Conservation (phyloP, 176 grass and related monocot genomes). For the Carex parvula region DNA sequence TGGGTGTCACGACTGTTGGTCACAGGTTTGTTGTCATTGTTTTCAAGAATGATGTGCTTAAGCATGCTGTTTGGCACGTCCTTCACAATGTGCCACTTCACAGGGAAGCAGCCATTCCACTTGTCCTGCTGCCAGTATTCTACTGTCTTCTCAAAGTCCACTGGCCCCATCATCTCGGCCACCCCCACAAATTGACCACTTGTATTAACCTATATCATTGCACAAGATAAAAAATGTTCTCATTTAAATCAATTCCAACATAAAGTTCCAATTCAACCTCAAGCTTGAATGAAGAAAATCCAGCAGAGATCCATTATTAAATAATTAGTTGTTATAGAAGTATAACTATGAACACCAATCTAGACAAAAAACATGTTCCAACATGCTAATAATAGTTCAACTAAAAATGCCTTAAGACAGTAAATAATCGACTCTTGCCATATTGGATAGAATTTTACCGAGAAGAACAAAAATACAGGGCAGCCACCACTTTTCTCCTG, state of each 20-base stretch:
- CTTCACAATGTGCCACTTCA: constrained; percentile 96
- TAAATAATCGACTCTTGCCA: background rate
- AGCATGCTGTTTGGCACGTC: constrained; percentile 86
- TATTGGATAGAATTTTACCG: constrained; percentile 44
- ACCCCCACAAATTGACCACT: constrained; percentile 95
- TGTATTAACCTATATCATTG: constrained; percentile 62
- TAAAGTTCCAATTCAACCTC: background rate
- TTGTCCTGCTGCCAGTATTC: constrained; percentile 99
- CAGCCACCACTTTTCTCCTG: constrained; percentile 66
- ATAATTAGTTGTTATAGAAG: background rate
- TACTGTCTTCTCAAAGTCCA: constrained; percentile 90
- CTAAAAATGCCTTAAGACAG: background rate
- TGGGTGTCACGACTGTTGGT: constrained; percentile 97
- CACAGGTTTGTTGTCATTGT: constrained; percentile 92
- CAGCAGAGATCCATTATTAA: background rate
- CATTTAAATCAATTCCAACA: background rate
- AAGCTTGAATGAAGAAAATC: background rate
- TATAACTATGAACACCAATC: background rate
- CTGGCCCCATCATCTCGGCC: constrained; percentile 79
- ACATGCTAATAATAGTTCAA: background rate
- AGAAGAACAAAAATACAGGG: constrained; percentile 93
- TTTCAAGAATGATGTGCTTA: constrained; percentile 92
- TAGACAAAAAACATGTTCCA: background rate
- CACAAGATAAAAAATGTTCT: background rate
- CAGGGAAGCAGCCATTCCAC: constrained; percentile 84